Evolutionary conservation across 805 yeast genomes (phyloP).

Genomic region (Tetrapisispora namnaoensis): DNA sequence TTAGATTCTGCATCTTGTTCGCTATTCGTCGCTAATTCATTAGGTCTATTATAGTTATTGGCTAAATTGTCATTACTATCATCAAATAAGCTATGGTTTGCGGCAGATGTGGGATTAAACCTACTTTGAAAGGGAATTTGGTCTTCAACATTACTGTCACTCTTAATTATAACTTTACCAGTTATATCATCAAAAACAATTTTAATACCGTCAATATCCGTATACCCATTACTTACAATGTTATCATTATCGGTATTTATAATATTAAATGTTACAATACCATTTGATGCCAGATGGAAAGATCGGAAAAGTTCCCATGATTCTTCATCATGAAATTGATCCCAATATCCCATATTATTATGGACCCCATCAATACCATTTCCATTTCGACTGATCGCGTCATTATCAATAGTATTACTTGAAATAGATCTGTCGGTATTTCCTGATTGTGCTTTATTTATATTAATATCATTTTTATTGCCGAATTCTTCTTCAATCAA

Average conservation of each 20-base stretch:
- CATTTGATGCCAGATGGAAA: conserved; percentile 19
- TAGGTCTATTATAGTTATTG: too few relatives aligned
- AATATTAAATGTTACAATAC: conserved; percentile 12
- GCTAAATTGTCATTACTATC: neutral
- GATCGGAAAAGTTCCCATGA: conserved; percentile 23
- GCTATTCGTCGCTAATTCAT: neutral
- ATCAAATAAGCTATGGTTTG: too few relatives aligned
- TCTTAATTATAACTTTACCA: neutral
- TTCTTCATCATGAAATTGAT: conserved; percentile 25
- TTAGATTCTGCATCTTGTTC: neutral
- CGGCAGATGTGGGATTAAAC: neutral
- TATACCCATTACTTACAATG: neutral
- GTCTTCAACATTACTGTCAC: neutral
- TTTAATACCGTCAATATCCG: neutral
- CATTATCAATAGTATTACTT: neutral
- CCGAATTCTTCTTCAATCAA: conserved; percentile 16
- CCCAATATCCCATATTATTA: conserved; percentile 20
- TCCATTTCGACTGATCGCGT: neutral
- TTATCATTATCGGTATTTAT: neutral
- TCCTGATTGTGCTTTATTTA: neutral
- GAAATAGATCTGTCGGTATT: neutral
- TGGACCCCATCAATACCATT: neutral
- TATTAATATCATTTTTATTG: neutral
- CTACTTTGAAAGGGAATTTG: neutral
- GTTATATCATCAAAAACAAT: neutral